These are phyloP conservation scores for Marchantia paleacea DNA, from an alignment of 225 moss, liverwort and hornwort genomes.

Conservation along the genomic window DNA sequence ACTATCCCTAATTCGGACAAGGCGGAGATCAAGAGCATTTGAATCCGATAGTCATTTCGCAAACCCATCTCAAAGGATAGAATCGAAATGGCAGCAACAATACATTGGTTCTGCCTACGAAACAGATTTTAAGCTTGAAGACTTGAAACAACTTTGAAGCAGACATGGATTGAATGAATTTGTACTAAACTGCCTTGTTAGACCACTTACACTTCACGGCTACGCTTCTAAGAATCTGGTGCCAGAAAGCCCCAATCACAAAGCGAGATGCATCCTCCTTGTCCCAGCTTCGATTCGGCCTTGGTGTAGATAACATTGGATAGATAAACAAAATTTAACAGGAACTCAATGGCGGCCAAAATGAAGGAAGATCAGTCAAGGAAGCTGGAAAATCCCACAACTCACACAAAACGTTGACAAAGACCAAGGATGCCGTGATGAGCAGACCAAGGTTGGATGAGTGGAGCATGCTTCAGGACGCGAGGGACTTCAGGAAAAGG, in stretches of 20 bases:
- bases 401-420: neutral
- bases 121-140: too few species aligned
- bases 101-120: too few species aligned
- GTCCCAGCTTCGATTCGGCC: neutral
- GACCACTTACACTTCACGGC: neutral
- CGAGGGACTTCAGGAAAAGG: neutral
- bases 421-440: neutral
- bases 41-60: neutral
- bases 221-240: neutral
- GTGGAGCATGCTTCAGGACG: neutral
- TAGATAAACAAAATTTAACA: neutral
- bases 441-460: neutral
- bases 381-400: neutral
- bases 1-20: neutral
- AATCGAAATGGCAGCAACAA: neutral
- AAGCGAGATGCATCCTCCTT: neutral
- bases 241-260: neutral
- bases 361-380: neutral
- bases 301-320: neutral
- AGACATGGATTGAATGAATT: neutral
- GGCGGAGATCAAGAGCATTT: neutral
- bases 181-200: neutral
- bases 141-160: neutral
- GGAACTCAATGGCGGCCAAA: neutral
- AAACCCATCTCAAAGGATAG: neutral